phyloP scores from a whole-genome alignment of 306 rosid genomes.

The Dryas alaskensis region DNA sequence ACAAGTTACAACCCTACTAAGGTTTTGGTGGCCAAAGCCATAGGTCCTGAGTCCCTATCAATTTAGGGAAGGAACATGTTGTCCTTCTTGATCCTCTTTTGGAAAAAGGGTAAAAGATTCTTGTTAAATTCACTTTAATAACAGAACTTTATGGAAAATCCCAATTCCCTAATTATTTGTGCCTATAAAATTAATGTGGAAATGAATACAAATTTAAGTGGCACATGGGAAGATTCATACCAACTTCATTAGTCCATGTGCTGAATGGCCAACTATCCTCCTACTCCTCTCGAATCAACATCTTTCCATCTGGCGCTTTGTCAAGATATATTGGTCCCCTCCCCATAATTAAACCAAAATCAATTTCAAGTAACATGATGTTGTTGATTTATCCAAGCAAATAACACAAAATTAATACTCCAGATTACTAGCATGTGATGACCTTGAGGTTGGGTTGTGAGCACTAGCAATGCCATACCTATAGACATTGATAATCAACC shows the following conservation, averaged over 20 bases:
- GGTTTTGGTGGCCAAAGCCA: conserved; percentile 15
- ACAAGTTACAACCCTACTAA: not conserved
- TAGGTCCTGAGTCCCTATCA: conserved; percentile 18
- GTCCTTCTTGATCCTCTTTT: not conserved
- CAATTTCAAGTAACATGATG: not conserved
- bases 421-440: not conserved
- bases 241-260: conserved; percentile 41
- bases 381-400: not conserved
- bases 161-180: not conserved
- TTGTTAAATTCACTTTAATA: not conserved
- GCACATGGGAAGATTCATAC: conserved; percentile 15
- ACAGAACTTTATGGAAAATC: conserved; percentile 14
- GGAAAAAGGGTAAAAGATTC: not conserved
- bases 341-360: not conserved
- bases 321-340: conserved; percentile 11
- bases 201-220: conserved; percentile 13
- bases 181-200: conserved; percentile 7
- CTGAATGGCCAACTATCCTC: conserved; percentile 29
- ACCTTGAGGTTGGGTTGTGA: not conserved
- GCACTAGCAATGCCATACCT: not conserved
- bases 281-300: conserved; percentile 21
- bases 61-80: not conserved
- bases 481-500: not conserved
- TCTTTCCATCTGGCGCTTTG: conserved; percentile 10
- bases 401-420: not conserved